Conservation (phyloP, 2,329 filamentous ascomycete genomes). For the Xylaria sp. region DNA sequence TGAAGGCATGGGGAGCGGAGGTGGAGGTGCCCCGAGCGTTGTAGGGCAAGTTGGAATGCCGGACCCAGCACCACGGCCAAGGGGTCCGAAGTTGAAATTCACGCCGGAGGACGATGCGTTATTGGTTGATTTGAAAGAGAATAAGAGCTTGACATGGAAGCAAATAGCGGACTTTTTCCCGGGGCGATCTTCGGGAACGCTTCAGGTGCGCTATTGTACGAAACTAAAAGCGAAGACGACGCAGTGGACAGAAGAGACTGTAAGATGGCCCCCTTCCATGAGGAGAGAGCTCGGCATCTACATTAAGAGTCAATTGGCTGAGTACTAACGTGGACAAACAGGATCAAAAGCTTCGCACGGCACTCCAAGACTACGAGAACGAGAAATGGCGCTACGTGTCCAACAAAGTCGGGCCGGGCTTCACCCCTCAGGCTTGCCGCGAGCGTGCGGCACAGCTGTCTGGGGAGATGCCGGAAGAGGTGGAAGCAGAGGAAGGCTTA, state of each 20-base stretch:
- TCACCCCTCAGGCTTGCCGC: conserved; percentile 80
- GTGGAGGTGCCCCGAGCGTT: conserved; percentile 68
- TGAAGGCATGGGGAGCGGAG: conserved; percentile 37
- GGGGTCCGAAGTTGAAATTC: conserved; percentile 89
- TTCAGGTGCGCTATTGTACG: conserved; percentile 92
- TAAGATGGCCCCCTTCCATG: conserved; percentile 42
- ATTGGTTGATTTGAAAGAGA: conserved; percentile 86
- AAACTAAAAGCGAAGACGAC: conserved; percentile 92
- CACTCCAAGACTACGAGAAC: conserved; percentile 79
- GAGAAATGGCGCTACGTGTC: conserved; percentile 92
- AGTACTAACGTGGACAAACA: conserved; percentile 35
- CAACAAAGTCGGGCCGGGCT: conserved; percentile 83
- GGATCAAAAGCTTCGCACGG: conserved; percentile 71
- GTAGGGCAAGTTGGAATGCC: conserved; percentile 88
- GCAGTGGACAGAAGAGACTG: conserved; percentile 89
- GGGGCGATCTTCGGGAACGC: conserved; percentile 78
- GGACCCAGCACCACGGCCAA: conserved; percentile 68
- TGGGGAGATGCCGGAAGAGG: conserved; percentile 35
- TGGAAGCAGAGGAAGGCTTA: conserved; percentile 37
- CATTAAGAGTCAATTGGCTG: background rate
- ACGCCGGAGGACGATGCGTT: conserved; percentile 86
- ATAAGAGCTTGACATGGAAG: conserved; percentile 93
- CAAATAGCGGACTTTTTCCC: conserved; percentile 97
- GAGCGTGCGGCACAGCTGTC: conserved; percentile 67
- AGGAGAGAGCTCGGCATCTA: background rate